Conservation (phyloP, 345 rosid genomes). For the Eucalyptus pauciflora region DNA sequence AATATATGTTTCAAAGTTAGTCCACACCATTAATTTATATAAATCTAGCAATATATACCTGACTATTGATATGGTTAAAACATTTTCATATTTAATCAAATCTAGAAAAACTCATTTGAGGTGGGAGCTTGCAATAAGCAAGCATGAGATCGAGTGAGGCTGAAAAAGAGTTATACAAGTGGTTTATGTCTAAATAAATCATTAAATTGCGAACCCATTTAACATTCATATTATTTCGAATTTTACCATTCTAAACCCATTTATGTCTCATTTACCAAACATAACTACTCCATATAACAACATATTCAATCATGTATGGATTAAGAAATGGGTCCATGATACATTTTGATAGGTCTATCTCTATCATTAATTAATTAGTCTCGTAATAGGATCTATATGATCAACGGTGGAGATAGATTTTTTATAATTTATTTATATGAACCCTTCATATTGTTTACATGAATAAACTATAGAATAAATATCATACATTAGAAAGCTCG, state of each 20-base stretch:
- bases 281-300: no score
- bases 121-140: neutral
- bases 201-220: fast-evolving
- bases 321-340: neutral
- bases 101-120: neutral
- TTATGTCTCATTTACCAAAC: no score
- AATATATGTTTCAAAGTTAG: no score
- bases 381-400: neutral
- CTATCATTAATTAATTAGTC: neutral
- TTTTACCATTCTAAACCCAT: neutral
- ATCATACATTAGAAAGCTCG: neutral
- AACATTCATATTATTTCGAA: fast-evolving
- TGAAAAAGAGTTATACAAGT: neutral
- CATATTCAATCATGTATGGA: neutral
- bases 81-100: no score
- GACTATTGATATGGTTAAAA: neutral
- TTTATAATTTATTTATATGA: neutral
- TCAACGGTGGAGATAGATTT: neutral
- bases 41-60: neutral
- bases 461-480: neutral
- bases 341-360: neutral
- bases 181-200: neutral
- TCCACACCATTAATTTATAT: neutral
- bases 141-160: neutral
- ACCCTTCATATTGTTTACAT: neutral